Percentiles rank a stretch among this genome's conserved stretches.
Evolutionary conservation across 1,284 basidiomycete species (phyloP).

Genomic region (Ustilago xerochloae): DNA sequence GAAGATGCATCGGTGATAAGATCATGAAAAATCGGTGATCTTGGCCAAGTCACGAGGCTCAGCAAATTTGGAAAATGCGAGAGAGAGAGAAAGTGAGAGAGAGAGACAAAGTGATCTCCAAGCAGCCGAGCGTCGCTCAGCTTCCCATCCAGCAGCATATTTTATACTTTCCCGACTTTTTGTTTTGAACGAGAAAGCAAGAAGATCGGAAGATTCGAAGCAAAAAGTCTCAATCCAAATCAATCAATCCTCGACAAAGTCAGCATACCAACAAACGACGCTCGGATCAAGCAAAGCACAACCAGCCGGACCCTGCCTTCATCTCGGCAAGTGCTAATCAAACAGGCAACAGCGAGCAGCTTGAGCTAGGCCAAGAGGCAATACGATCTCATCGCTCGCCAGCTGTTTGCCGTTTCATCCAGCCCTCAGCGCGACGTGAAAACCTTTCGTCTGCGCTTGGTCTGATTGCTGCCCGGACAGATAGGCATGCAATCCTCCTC

Average conservation of each 20-base stretch:
- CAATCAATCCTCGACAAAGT: background rate
- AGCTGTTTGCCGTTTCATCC: background rate
- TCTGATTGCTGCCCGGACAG: background rate
- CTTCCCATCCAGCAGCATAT: constrained; percentile 2
- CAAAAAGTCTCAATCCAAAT: background rate
- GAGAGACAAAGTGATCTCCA: constrained; percentile 6
- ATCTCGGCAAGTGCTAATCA: background rate
- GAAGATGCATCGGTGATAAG: background rate
- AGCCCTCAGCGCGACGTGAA: background rate
- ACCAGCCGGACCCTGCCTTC: constrained; percentile 3
- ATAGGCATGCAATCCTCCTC: constrained; percentile 42
- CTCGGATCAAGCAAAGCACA: constrained; percentile 8
- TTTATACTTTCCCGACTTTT: background rate
- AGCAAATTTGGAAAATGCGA: background rate
- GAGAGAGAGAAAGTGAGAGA: background rate
- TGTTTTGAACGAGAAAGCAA: background rate
- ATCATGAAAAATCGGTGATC: constrained; percentile 18
- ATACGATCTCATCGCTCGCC: background rate
- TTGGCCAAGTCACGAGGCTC: constrained; percentile 22
- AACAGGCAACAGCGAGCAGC: background rate
- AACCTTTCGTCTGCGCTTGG: background rate
- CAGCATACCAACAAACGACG: background rate
- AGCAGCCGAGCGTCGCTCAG: background rate
- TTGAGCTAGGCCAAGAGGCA: no score
- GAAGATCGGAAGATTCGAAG: constrained; percentile 26